phyloP scores from a whole-genome alignment of 148 eudicot genomes.

The Pouteria glomerata region DNA sequence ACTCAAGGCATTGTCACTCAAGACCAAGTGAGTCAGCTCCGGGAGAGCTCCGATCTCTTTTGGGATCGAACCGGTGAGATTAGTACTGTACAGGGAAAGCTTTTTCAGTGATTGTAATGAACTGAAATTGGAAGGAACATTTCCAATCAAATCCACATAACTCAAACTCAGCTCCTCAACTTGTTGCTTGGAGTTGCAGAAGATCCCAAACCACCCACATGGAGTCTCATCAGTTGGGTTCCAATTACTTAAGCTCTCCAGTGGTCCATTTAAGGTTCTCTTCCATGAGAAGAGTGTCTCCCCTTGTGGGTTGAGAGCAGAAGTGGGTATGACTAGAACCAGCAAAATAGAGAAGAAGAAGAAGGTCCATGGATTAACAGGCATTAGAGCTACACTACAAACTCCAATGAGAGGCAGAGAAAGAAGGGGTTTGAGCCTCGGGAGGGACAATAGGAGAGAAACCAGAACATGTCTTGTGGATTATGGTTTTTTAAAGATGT shows the following conservation, averaged over 20 bases:
- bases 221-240: conserved; percentile 45
- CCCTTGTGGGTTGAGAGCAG: conserved; percentile 62
- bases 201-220: conserved; percentile 65
- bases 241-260: conserved; percentile 45
- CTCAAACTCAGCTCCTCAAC: conserved; percentile 56
- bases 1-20: conserved; percentile 66
- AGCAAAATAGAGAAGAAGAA: conserved; percentile 9
- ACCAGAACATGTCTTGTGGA: conserved; percentile 47
- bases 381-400: conserved; percentile 65
- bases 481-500: conserved; percentile 16
- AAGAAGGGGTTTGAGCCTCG: conserved; percentile 34
- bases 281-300: conserved; percentile 71
- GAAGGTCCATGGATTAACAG: conserved; percentile 53
- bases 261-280: conserved; percentile 43
- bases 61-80: conserved; percentile 71
- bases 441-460: conserved; percentile 35
- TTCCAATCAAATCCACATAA: conserved; percentile 62
- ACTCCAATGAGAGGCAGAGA: conserved; percentile 50
- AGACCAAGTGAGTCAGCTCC: conserved; percentile 43
- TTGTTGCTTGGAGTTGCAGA: conserved; percentile 48
- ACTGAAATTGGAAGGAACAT: conserved; percentile 48
- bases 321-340: conserved; percentile 4
- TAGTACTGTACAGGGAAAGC: conserved; percentile 54
- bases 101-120: conserved; percentile 40
- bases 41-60: conserved; percentile 36